Conservation (phyloP, 2,329 filamentous ascomycete genomes). For the Aspergillus tanneri region DNA sequence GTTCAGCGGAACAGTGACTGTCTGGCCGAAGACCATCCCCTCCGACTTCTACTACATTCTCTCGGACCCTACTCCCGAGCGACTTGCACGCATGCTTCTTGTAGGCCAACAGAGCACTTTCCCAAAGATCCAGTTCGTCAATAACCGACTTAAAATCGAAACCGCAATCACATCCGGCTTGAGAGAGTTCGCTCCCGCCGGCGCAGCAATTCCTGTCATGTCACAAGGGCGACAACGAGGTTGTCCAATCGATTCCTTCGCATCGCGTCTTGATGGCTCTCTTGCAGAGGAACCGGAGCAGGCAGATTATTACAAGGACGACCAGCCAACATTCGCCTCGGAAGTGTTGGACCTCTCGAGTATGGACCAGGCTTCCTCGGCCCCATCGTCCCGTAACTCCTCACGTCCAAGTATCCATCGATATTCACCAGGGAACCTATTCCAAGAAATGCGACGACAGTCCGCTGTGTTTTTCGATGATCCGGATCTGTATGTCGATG, state of each 20-base stretch:
- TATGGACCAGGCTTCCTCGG: slow-evolving; percentile 8
- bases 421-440: slow-evolving; percentile 29
- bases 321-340: slow-evolving; percentile 15
- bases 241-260: slow-evolving; percentile 21
- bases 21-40: slow-evolving; percentile 80
- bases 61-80: slow-evolving; percentile 71
- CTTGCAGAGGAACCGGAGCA: slow-evolving; percentile 27
- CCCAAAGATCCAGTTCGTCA: slow-evolving; percentile 87
- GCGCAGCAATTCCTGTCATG: slow-evolving; percentile 17
- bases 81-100: slow-evolving; percentile 84
- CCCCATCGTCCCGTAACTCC: slow-evolving; percentile 21
- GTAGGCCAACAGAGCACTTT: slow-evolving; percentile 87
- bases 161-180: slow-evolving; percentile 61
- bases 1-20: slow-evolving; percentile 91
- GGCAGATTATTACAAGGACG: slow-evolving; percentile 19
- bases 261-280: slow-evolving; percentile 29
- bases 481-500: slow-evolving; percentile 34
- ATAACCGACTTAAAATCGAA: slow-evolving; percentile 83
- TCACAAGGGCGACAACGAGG: slow-evolving; percentile 23
- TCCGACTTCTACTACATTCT: slow-evolving; percentile 86
- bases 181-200: slow-evolving; percentile 30
- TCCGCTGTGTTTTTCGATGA: slow-evolving; percentile 50
- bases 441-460: slow-evolving; percentile 48
- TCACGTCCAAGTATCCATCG: slow-evolving; percentile 19
- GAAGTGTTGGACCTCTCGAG: slow-evolving; percentile 17